Percentiles rank a stretch among this genome's conserved stretches.
Conservation (phyloP, 257 asterid genomes). For the Nicotiana benthamiana region DNA sequence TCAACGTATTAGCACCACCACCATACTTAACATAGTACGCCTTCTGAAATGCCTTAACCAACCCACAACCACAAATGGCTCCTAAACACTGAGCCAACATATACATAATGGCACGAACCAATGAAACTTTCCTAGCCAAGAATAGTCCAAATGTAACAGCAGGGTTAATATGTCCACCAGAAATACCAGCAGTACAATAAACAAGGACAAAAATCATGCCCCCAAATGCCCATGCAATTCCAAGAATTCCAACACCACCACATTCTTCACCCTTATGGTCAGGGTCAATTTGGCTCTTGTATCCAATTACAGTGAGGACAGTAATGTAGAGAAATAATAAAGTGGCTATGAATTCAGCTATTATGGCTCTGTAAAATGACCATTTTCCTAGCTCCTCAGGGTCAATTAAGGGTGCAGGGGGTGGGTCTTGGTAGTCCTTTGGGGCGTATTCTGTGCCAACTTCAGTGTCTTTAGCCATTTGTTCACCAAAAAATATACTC, state of each 20-base stretch:
- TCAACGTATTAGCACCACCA: slow-evolving; percentile 53
- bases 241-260: slow-evolving; percentile 73
- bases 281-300: slow-evolving; percentile 46
- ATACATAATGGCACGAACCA: slow-evolving; percentile 49
- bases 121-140: slow-evolving; percentile 55
- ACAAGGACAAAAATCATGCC: slow-evolving; percentile 75
- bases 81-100: slow-evolving; percentile 66
- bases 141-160: slow-evolving; percentile 61
- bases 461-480: slow-evolving; percentile 48
- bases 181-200: slow-evolving; percentile 77
- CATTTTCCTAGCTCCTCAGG: slow-evolving; percentile 47
- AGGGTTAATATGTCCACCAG: slow-evolving; percentile 74
- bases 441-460: slow-evolving; percentile 35
- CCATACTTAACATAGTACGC: slow-evolving; percentile 37
- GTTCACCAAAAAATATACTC: background rate
- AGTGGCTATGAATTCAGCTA: slow-evolving; percentile 67
- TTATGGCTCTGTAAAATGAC: slow-evolving; percentile 62
- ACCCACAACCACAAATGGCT: slow-evolving; percentile 57
- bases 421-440: slow-evolving; percentile 69
- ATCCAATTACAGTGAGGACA: slow-evolving; percentile 59
- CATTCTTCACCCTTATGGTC: slow-evolving; percentile 27
- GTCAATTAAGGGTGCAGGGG: slow-evolving; percentile 52
- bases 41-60: slow-evolving; percentile 60
- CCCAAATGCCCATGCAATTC: slow-evolving; percentile 83
- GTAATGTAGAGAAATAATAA: slow-evolving; percentile 53